A percentile compares a stretch with the other conserved stretches of the same genome.
These are phyloP conservation scores for Elaeis guineensis DNA, from an alignment of 176 grass and related monocot species.

Conservation along the genomic window DNA sequence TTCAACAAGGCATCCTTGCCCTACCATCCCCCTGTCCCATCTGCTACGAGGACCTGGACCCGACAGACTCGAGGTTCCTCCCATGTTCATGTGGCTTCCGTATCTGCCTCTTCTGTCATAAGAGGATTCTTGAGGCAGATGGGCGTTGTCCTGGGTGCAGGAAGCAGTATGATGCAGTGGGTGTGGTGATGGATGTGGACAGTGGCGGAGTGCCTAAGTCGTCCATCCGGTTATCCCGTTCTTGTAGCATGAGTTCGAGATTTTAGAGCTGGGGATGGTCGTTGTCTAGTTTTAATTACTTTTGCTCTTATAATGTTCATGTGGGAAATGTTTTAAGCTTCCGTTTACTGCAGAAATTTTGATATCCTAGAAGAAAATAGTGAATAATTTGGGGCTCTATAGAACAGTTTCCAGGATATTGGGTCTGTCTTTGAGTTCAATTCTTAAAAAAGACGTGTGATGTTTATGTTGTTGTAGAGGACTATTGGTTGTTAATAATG, in stretches of 20 bases:
- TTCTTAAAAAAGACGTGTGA: no score
- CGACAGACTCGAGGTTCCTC: constrained; percentile 11
- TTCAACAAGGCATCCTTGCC: constrained; percentile 1
- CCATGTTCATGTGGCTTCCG: constrained; percentile 18
- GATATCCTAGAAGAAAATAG: background rate
- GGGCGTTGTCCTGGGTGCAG: constrained; percentile 14
- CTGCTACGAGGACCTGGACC: constrained; percentile 13
- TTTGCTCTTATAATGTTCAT: background rate
- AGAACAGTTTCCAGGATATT: no score
- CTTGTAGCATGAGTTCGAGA: constrained; percentile 5
- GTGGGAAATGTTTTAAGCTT: background rate
- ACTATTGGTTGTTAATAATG: no score
- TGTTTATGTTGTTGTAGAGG: no score
- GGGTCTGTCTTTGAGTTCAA: no score
- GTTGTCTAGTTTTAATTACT: background rate
- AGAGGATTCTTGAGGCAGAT: constrained; percentile 15
- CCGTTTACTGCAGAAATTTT: background rate
- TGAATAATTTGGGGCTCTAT: background rate
- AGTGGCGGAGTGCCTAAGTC: background rate
- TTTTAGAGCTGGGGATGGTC: background rate
- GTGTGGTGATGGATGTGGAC: background rate
- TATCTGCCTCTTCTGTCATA: constrained; percentile 19
- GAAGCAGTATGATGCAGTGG: background rate
- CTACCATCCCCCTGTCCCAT: constrained; percentile 7
- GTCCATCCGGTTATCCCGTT: background rate